Base-by-base conservation (phyloP, 2,329 filamentous ascomycete species). In the Nothophoma quercina region DNA sequence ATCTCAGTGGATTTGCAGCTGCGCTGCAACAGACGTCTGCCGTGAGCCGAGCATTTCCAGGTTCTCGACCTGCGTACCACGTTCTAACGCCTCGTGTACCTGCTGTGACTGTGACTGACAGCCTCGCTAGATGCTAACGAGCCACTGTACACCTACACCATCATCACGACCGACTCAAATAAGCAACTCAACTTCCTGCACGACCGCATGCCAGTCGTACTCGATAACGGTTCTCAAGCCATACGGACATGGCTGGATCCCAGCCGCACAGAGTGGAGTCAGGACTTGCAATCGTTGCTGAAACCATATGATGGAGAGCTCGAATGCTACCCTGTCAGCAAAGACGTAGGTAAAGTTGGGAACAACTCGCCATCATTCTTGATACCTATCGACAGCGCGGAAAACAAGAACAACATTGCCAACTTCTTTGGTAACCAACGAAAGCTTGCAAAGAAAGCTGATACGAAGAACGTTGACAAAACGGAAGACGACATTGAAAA, bases 131-230 rank as follows among this genome's bases (percentile, higher is more conserved):
- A 83, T 41, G 83, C 84, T 2, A 81, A 85, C 2, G 83, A 90
- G 58, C 90, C 88, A 71, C 77, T 86, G 5, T 97, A 93, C 71
- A 96, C 91, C 0, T 99, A 96, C 74, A 93, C 93, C 1, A 86
- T 99, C 69, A 93, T 98, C 72, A 99, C 95, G 1, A 98, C 93
- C 1, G 84, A 88, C 55, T 90, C 91, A 7, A 96, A 93, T 66
- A 80, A 87, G 57, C 89, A 93, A 70, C 80, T 98, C 40, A 86
- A 81, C 22, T 98, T 96, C 62, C 79, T 99, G 15, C 95, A 99
- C 70, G 89, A 96, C 67, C 87, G 95, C 13, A 99, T 99, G 95
- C 95, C 95, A 0, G 93, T 96, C 5, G 90, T 98, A 23, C 74
- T 99, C 1, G 87, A 97, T 5, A 86, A 89, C 4, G 86, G 86